Base-by-base conservation (phyloP, 441 rosid species). In the Euphorbia celastroides region DNA sequence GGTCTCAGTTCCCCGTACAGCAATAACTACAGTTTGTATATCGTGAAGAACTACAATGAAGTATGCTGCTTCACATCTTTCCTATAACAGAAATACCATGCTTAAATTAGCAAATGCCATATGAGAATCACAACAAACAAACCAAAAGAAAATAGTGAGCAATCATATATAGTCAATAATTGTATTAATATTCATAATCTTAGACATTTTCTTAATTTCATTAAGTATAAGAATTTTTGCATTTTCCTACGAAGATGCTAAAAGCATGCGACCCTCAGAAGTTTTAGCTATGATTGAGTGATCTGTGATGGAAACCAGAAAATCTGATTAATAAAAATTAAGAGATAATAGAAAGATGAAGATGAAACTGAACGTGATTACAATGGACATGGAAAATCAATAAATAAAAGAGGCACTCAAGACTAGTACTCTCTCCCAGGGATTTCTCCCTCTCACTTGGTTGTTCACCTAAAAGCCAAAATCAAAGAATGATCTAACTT, bases 1-100 rank as follows among this genome's bases (percentile, higher is more conserved):
- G 23, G 94, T 87, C 84, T 93, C 97, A 54, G 97, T 93, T 79
- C 98, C 97, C 69, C 96, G 87, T 56, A 93, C 83, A 70, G 96
- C 82, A 75, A 93, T 77, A 22, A 90, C 94, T 60, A 93, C 83
- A 58, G 87, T 75, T 76, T 81, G 80, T 26, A 81, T 70, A 74
- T 90, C 83, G 74, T 87, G 96, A 68, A 86, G 82, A 73, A 90
- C 96, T 68, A 87, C 88, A 76, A 88, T 70, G 55, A 93, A 93
- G 75, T 90, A 93, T 13, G 98, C 94, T 60, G 94, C 98, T 78
- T 90, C 79, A 69, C 92, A 88, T 75, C 79, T 85, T 66, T 77
- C 83, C 94, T 92, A 74, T 57, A 65, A 74, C 8, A 73, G 6
- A 38, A 32, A n/a, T 30, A 5, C 34, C 20, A 60, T 19, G 14